phyloP scores from a whole-genome alignment of 2,329 filamentous ascomycete genomes.

The Tolypocladium guangdongense region DNA sequence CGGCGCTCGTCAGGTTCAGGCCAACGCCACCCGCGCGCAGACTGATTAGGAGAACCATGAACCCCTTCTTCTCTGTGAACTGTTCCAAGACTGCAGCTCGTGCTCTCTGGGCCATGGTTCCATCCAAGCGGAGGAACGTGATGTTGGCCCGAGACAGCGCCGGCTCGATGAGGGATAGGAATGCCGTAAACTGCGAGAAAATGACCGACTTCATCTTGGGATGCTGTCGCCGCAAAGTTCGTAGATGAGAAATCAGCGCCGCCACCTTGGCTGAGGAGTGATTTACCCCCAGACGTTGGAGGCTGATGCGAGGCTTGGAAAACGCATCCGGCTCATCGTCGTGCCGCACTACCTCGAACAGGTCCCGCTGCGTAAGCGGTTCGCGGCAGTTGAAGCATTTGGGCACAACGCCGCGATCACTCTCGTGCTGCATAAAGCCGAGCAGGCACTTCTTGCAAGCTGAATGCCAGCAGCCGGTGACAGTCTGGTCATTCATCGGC shows the following conservation, averaged over 20 bases:
- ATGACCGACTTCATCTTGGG: slow-evolving; percentile 75
- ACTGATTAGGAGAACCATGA: slow-evolving; percentile 70
- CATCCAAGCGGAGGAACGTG: slow-evolving; percentile 77
- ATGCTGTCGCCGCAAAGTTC: slow-evolving; percentile 53
- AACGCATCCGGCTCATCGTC: slow-evolving; percentile 44
- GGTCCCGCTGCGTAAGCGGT: slow-evolving; percentile 66
- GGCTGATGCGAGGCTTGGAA: slow-evolving; percentile 41
- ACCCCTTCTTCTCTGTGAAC: slow-evolving; percentile 51
- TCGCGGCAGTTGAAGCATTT: slow-evolving; percentile 88
- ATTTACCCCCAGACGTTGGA: slow-evolving; percentile 49
- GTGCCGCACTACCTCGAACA: slow-evolving; percentile 86
- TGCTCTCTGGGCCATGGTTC: slow-evolving; percentile 76
- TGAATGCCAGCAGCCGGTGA: slow-evolving; percentile 96
- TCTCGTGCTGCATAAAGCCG: slow-evolving; percentile 80
- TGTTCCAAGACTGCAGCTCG: slow-evolving; percentile 67
- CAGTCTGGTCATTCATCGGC: slow-evolving; percentile 87
- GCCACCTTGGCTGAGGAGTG: slow-evolving; percentile 84
- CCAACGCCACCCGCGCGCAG: slow-evolving; percentile 88
- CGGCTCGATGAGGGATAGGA: slow-evolving; percentile 81
- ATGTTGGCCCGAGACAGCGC: slow-evolving; percentile 65
- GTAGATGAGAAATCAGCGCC: slow-evolving; percentile 65
- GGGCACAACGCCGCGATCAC: slow-evolving; percentile 61
- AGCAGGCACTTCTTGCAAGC: slow-evolving; percentile 91
- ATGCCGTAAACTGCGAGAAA: slow-evolving; percentile 96
- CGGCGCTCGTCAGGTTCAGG: slow-evolving; percentile 81